phyloP scores from a whole-genome alignment of 1,284 basidiomycete species.

The Ceratobasidium sp. region DNA sequence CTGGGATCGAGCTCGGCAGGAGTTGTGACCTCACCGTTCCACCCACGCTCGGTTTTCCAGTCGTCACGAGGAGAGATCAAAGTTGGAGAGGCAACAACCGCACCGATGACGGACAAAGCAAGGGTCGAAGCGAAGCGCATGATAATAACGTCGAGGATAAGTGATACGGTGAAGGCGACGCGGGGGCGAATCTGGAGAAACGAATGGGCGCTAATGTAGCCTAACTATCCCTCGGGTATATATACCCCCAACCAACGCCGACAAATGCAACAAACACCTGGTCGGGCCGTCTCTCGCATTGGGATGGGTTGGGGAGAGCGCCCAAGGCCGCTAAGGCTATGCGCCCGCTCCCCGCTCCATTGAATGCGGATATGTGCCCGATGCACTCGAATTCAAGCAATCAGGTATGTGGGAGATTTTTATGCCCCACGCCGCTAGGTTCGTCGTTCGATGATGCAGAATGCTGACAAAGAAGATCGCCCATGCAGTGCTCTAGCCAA shows the following conservation, averaged over 20 bases:
- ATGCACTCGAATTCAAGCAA: background rate
- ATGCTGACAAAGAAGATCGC: conserved; percentile 8
- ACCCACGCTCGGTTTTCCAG: conserved; percentile 31
- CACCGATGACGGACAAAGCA: conserved; percentile 2
- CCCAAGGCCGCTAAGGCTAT: conserved; percentile 1
- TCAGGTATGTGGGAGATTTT: background rate
- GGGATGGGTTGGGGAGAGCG: background rate
- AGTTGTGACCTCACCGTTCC: conserved; percentile 33
- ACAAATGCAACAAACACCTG: background rate
- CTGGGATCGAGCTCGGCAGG: conserved; percentile 37
- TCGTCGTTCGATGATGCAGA: conserved; percentile 9
- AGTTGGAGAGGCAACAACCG: conserved; percentile 17
- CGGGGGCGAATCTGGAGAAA: background rate
- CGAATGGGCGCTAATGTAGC: background rate
- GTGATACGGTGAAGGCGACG: too few species aligned
- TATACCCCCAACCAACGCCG: background rate
- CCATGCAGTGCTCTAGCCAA: background rate
- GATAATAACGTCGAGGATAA: background rate
- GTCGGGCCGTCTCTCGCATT: background rate
- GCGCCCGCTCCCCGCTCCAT: background rate
- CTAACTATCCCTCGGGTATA: background rate
- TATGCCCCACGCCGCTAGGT: conserved; percentile 1
- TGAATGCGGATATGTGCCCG: too few species aligned
- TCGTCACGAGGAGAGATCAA: conserved; percentile 12
- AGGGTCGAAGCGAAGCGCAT: conserved; percentile 17